These are phyloP conservation scores for Tylopilus sp. DNA, from an alignment of 1,284 basidiomycete genomes.

Conservation along the genomic window DNA sequence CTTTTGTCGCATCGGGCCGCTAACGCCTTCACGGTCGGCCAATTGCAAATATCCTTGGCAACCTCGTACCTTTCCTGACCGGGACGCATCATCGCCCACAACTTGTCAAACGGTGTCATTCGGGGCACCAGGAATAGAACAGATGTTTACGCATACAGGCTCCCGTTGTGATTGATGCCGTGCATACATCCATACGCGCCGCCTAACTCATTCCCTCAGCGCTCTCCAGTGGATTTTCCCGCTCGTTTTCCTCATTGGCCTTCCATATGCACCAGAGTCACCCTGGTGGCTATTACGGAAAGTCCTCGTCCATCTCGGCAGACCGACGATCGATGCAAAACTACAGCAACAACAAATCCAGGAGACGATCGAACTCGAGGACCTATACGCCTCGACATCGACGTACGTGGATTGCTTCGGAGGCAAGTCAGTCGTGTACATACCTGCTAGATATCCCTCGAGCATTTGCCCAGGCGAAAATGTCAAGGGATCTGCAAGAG, in stretches of 20 bases:
- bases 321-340: no score
- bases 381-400: conserved; percentile 21
- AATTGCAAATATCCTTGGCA: conserved; percentile 19
- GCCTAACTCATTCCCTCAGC: conserved; percentile 3
- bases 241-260: conserved; percentile 22
- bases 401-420: conserved; percentile 20
- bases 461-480: no score
- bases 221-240: conserved; percentile 33
- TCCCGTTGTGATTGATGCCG: conserved; percentile 24
- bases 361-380: conserved; percentile 26
- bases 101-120: no score
- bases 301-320: no score
- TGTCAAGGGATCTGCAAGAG: no score
- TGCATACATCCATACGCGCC: neutral
- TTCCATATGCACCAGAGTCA: conserved; percentile 15
- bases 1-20: rapidly evolving
- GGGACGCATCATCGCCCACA: no score
- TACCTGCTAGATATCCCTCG: no score
- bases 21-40: conserved; percentile 20
- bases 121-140: conserved; percentile 22
- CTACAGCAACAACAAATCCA: conserved; percentile 19
- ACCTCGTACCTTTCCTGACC: neutral
- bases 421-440: conserved; percentile 12
- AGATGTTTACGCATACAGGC: conserved; percentile 24
- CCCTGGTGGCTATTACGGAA: no score